phyloP scores from a whole-genome alignment of 2,329 filamentous ascomycete species.

The Aphanoascus verrucosus region DNA sequence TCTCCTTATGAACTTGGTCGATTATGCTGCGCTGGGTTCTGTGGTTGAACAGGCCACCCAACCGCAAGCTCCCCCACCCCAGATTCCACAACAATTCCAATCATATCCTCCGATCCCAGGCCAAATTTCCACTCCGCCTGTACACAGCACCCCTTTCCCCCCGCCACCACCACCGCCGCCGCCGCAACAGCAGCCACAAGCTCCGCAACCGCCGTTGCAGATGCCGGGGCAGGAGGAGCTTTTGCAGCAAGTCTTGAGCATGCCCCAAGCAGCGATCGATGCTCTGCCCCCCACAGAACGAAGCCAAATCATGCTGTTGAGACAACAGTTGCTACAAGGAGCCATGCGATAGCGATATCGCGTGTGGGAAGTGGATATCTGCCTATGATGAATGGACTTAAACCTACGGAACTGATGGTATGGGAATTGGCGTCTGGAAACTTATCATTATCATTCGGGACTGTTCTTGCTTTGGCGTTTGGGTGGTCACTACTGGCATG shows the following conservation, averaged over 20 bases:
- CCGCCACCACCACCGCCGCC: conserved; percentile 27
- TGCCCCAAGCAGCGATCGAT: conserved; percentile 72
- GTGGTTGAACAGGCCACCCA: conserved; percentile 57
- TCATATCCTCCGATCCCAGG: conserved; percentile 30
- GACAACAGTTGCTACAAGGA: conserved; percentile 68
- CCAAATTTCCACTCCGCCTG: conserved; percentile 45
- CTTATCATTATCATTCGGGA: not conserved
- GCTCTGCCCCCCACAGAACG: conserved; percentile 63
- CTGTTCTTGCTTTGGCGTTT: not conserved
- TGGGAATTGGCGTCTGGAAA: not conserved
- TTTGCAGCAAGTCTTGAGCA: conserved; percentile 67
- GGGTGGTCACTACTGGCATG: not conserved
- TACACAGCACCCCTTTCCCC: conserved; percentile 33
- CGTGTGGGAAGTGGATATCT: not conserved
- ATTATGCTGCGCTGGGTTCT: conserved; percentile 67
- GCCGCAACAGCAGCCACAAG: conserved; percentile 27
- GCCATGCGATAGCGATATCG: conserved; percentile 61
- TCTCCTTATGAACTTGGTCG: conserved; percentile 83
- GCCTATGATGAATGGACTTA: not conserved
- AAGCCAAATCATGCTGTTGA: conserved; percentile 66
- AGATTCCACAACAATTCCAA: conserved; percentile 29
- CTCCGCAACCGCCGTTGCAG: conserved; percentile 31
- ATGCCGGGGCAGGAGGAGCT: conserved; percentile 58
- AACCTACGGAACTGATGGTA: not conserved
- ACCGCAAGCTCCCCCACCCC: conserved; percentile 31